Conservation (phyloP, 2,329 filamentous ascomycete species). For the Orbilia ellipsospora region DNA sequence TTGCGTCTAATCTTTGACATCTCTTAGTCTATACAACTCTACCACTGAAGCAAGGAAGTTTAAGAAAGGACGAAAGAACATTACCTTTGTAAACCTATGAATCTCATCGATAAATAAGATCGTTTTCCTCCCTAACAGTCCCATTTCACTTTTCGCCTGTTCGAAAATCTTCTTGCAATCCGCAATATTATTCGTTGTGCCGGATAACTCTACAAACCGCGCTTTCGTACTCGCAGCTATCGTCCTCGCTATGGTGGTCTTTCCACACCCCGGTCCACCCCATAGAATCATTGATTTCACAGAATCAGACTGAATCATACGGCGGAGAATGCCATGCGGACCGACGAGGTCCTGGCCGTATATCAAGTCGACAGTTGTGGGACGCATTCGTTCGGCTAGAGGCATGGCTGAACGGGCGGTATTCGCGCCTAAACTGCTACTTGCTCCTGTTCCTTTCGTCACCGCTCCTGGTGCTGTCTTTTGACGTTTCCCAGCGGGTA, state of each 20-base stretch:
- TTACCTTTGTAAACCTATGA: constrained; percentile 65
- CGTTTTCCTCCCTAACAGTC: constrained; percentile 85
- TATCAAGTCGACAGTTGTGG: constrained; percentile 82
- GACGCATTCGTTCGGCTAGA: constrained; percentile 92
- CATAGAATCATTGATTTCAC: constrained; percentile 97
- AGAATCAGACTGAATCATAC: constrained; percentile 83
- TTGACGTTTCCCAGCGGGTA: constrained; percentile 35
- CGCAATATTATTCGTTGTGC: constrained; percentile 84
- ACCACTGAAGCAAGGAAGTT: not conserved
- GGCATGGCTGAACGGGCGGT: constrained; percentile 73
- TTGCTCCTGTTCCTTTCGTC: constrained; percentile 62
- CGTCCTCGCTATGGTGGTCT: constrained; percentile 91
- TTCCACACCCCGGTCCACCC: constrained; percentile 83
- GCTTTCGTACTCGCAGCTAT: constrained; percentile 84
- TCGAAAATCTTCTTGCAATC: constrained; percentile 69
- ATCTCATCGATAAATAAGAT: constrained; percentile 99
- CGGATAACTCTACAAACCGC: constrained; percentile 95
- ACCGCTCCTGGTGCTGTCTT: constrained; percentile 57
- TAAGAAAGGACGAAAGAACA: constrained; percentile 15
- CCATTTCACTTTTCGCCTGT: constrained; percentile 77
- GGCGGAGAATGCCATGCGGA: constrained; percentile 81
- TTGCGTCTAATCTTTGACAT: constrained; percentile 71
- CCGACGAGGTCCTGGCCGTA: constrained; percentile 93
- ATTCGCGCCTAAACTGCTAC: constrained; percentile 73
- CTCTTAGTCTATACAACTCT: constrained; percentile 20